phyloP scores from a whole-genome alignment of 2,329 filamentous ascomycete genomes.

The Xylaria polymorpha region DNA sequence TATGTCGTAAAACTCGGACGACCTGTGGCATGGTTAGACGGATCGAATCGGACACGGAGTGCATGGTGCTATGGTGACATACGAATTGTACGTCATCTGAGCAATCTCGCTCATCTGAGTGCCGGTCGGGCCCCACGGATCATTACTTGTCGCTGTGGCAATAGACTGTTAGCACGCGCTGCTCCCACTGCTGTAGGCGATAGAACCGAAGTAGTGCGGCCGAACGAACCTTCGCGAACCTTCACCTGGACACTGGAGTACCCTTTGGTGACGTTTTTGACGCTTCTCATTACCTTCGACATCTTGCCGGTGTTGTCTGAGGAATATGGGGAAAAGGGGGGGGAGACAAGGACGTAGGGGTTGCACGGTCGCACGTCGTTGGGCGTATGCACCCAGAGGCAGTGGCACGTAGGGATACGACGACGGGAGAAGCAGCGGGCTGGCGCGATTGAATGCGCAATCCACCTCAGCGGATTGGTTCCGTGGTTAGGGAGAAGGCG shows the following conservation, averaged over 20 bases:
- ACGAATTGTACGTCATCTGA: conserved; percentile 98
- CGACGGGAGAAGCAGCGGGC: not conserved
- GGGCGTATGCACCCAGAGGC: conserved; percentile 14
- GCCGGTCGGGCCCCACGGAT: conserved; percentile 97
- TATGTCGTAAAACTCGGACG: conserved; percentile 98
- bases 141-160: conserved; percentile 91
- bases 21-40: conserved; percentile 64
- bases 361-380: conserved; percentile 29
- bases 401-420: conserved; percentile 10
- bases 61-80: conserved; percentile 54
- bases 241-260: conserved; percentile 98
- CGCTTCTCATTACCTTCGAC: conserved; percentile 97
- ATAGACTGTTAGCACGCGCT: conserved; percentile 46
- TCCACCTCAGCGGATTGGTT: conserved; percentile 24
- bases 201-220: conserved; percentile 10
- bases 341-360: conserved; percentile 18
- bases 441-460: conserved; percentile 38
- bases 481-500: conserved; percentile 24
- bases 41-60: conserved; percentile 8
- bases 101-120: conserved; percentile 99
- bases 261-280: conserved; percentile 99
- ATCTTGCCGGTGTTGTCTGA: conserved; percentile 64
- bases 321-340: conserved; percentile 26
- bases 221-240: conserved; percentile 85
- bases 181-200: conserved; percentile 37